Evolutionary conservation across 1,284 basidiomycete species (phyloP).

Genomic region (Cryptococcus hybrid): DNA sequence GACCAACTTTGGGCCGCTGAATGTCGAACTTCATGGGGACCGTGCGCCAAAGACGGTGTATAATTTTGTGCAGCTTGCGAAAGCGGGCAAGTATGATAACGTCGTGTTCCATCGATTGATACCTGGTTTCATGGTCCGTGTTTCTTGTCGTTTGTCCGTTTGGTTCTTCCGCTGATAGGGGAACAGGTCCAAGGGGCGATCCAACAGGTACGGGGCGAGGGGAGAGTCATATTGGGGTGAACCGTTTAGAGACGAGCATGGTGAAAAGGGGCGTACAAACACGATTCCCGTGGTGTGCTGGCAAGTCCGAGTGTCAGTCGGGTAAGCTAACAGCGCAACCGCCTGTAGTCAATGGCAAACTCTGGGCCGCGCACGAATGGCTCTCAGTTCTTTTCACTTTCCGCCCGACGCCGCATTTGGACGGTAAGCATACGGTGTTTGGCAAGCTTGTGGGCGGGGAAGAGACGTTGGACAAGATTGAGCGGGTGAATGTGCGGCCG

Average conservation of each 20-base stretch:
- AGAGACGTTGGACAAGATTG: slow-evolving; percentile 79
- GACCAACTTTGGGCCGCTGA: slow-evolving; percentile 85
- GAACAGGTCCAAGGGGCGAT: slow-evolving; percentile 88
- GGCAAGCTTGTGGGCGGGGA: slow-evolving; percentile 94
- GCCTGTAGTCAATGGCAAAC: slow-evolving; percentile 73
- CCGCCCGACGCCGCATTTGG: slow-evolving; percentile 69
- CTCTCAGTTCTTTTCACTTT: slow-evolving; percentile 93
- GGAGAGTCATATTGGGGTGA: slow-evolving; percentile 94
- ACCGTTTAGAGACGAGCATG: slow-evolving; percentile 90
- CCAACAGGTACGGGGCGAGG: slow-evolving; percentile 94
- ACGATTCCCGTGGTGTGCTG: slow-evolving; percentile 72
- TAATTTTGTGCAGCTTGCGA: slow-evolving; percentile 91
- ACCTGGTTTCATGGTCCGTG: slow-evolving; percentile 89
- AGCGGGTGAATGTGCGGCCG: slow-evolving; percentile 73
- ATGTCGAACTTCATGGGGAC: slow-evolving; percentile 74
- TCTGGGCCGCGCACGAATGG: slow-evolving; percentile 64
- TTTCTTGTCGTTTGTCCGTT: neutral
- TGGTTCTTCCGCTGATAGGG: neutral
- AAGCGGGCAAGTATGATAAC: slow-evolving; percentile 84
- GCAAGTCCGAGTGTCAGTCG: slow-evolving; percentile 35
- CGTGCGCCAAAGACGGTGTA: slow-evolving; percentile 97
- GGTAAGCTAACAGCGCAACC: too few relatives aligned
- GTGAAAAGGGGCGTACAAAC: slow-evolving; percentile 78
- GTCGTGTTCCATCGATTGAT: slow-evolving; percentile 83
- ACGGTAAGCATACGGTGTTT: slow-evolving; percentile 76